These are phyloP conservation scores for Cajanus cajan DNA, from an alignment of 306 rosid species.

Conservation along the genomic window DNA sequence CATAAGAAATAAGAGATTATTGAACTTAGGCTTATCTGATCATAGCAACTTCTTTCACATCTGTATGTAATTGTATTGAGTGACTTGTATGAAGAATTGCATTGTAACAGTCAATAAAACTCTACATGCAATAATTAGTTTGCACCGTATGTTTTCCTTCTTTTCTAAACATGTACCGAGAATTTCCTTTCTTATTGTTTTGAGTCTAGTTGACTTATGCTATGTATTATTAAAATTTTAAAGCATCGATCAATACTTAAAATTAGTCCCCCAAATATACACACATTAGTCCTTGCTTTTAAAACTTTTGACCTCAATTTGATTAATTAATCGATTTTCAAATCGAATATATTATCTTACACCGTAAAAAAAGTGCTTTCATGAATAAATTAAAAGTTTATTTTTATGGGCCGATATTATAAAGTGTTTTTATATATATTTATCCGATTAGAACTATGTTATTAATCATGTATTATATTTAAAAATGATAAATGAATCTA, in stretches of 20 bases:
- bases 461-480: no score
- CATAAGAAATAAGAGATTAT: slow-evolving; percentile 30
- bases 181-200: not conserved
- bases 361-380: not conserved
- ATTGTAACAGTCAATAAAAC: slow-evolving; percentile 12
- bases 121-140: not conserved
- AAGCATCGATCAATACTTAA: not conserved
- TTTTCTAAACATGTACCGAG: not conserved
- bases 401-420: no score
- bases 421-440: no score
- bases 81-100: slow-evolving; percentile 27
- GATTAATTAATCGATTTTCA: not conserved
- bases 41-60: slow-evolving; percentile 30
- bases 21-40: slow-evolving; percentile 28
- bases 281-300: not conserved
- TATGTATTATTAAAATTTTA: not conserved
- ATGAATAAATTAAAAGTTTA: no score
- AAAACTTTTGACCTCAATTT: not conserved
- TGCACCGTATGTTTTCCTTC: not conserved
- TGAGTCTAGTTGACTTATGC: not conserved
- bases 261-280: not conserved
- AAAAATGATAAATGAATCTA: no score
- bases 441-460: no score
- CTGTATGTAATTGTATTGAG: slow-evolving; percentile 15
- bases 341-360: no score